Evolutionary conservation across 345 rosid genomes (phyloP).

Genomic region (Salix suchowensis): DNA sequence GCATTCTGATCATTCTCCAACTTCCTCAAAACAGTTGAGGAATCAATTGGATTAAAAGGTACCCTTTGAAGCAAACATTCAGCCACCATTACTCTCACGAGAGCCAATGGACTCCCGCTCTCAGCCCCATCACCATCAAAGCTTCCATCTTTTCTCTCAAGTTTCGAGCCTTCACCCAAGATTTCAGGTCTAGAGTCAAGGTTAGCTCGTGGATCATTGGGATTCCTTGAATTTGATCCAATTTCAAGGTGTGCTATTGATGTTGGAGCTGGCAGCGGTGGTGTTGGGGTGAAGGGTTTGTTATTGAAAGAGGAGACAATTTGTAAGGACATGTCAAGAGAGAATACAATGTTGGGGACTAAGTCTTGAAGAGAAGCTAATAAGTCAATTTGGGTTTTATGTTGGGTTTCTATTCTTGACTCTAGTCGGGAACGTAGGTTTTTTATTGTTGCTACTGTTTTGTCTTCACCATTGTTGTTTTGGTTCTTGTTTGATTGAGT

Average conservation of each 20-base stretch:
- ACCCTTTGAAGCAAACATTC: conserved; percentile 73
- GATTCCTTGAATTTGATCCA: not conserved
- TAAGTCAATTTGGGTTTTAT: conserved; percentile 55
- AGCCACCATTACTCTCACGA: conserved; percentile 88
- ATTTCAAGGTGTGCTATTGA: conserved; percentile 20
- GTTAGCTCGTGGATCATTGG: not conserved
- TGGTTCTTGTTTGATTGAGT: conserved; percentile 33
- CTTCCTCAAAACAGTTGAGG: conserved; percentile 76
- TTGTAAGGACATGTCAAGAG: conserved; percentile 70
- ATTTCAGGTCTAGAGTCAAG: not conserved
- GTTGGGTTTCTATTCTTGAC: conserved; percentile 59
- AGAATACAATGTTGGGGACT: conserved; percentile 63
- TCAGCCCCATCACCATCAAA: conserved; percentile 17
- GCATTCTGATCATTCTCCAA: conserved; percentile 75
- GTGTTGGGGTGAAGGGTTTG: conserved; percentile 64
- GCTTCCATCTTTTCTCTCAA: not conserved
- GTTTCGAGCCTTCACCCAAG: not conserved
- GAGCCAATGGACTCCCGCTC: conserved; percentile 56
- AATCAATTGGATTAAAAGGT: conserved; percentile 71
- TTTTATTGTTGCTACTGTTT: conserved; percentile 40
- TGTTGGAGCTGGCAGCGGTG: conserved; percentile 59
- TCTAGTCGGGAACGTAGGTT: conserved; percentile 59
- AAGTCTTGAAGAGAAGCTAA: conserved; percentile 61
- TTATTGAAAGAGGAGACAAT: conserved; percentile 65
- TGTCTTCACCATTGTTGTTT: not conserved